Evolutionary conservation across 257 asterid species (phyloP).

Genomic region (Nicotiana undulata): DNA sequence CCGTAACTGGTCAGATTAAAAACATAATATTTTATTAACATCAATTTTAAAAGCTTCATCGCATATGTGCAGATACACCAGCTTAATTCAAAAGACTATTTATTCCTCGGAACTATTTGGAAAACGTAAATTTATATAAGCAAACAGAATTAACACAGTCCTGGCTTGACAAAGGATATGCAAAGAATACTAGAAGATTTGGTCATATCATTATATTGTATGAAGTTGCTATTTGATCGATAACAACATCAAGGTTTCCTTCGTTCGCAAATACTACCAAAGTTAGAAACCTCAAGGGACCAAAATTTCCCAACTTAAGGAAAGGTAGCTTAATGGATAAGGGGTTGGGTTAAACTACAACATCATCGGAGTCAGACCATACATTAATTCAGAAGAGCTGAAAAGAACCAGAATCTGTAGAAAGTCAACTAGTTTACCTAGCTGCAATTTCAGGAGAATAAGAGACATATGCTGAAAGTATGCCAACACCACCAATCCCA

Average conservation of each 20-base stretch:
- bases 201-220: not conserved
- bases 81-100: not conserved
- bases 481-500: conserved; percentile 74
- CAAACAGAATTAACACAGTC: not conserved
- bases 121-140: not conserved
- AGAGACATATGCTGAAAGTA: conserved; percentile 65
- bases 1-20: conserved; percentile 31
- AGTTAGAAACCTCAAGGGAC: not conserved
- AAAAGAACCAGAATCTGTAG: not conserved
- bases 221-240: not conserved
- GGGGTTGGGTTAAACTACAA: not conserved
- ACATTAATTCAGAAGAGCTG: not conserved
- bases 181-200: not conserved
- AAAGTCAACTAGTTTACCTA: conserved; percentile 36
- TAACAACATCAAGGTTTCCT: not conserved
- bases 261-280: not conserved
- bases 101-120: not conserved
- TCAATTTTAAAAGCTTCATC: not conserved
- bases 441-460: conserved; percentile 81
- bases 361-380: not conserved
- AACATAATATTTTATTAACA: not conserved
- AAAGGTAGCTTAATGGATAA: not conserved
- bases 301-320: not conserved
- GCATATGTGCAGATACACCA: not conserved
- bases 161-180: not conserved